These are phyloP conservation scores for Metschnikowia santaceciliae DNA, from an alignment of 805 yeast species.

Conservation along the genomic window DNA sequence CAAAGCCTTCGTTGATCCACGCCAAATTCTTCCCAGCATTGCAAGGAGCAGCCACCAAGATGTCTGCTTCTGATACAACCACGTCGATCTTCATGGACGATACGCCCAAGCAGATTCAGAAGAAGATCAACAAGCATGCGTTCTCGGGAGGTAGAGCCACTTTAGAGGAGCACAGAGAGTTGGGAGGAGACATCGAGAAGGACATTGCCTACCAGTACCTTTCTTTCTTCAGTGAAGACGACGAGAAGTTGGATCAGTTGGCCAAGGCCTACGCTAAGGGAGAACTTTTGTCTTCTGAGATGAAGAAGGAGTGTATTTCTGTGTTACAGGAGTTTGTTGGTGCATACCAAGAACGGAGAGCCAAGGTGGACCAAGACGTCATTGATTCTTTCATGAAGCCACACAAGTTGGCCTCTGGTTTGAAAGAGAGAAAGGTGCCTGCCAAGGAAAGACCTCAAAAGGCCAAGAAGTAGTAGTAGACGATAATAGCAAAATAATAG, in stretches of 20 bases:
- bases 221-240: constrained; percentile 86
- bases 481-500: not conserved
- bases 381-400: constrained; percentile 76
- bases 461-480: constrained; percentile 28
- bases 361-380: constrained; percentile 55
- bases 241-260: constrained; percentile 62
- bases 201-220: constrained; percentile 95
- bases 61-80: constrained; percentile 91
- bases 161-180: constrained; percentile 82
- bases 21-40: constrained; percentile 97
- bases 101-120: constrained; percentile 85
- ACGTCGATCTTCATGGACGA: constrained; percentile 95
- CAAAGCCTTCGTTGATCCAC: constrained; percentile 90
- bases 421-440: constrained; percentile 69
- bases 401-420: constrained; percentile 74
- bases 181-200: constrained; percentile 92
- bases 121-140: constrained; percentile 93
- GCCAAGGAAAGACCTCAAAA: constrained; percentile 49
- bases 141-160: constrained; percentile 91
- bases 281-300: constrained; percentile 84
- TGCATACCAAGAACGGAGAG: constrained; percentile 77
- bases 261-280: constrained; percentile 71
- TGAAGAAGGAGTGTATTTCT: constrained; percentile 83
- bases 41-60: constrained; percentile 93
- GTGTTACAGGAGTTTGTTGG: constrained; percentile 74